Percentiles rank a stretch among this genome's conserved stretches.
Conservation (phyloP, 345 rosid species). For the Citrus maxima region DNA sequence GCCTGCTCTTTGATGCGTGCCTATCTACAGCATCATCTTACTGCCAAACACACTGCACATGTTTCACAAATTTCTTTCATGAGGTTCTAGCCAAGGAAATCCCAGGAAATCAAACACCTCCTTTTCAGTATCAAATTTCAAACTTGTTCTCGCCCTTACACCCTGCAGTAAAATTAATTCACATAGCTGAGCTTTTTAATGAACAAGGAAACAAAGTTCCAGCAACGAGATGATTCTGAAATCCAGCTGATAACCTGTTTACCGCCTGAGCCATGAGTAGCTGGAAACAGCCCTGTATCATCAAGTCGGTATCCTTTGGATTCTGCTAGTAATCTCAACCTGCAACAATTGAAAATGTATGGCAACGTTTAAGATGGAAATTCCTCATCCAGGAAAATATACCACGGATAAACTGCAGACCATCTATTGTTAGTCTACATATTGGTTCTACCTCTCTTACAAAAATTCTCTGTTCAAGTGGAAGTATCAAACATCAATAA, state of each 20-base stretch:
- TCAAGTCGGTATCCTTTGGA: slow-evolving; percentile 87
- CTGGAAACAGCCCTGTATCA: slow-evolving; percentile 90
- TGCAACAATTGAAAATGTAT: slow-evolving; percentile 23
- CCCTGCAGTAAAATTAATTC: slow-evolving; percentile 48
- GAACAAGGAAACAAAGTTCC: neutral
- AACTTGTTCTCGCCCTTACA: slow-evolving; percentile 52
- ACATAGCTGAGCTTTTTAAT: neutral
- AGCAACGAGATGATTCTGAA: neutral
- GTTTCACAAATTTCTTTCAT: slow-evolving; percentile 68
- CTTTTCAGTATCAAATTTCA: slow-evolving; percentile 59
- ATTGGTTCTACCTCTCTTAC: neutral
- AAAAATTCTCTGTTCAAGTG: neutral
- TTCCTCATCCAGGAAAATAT: neutral
- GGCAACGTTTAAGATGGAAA: neutral
- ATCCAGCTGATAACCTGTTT: slow-evolving; percentile 50
- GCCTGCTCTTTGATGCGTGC: neutral
- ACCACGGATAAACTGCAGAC: neutral
- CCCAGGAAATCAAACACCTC: slow-evolving; percentile 87
- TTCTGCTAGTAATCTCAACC: slow-evolving; percentile 88
- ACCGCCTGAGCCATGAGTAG: slow-evolving; percentile 68
- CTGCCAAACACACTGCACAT: slow-evolving; percentile 10
- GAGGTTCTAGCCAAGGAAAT: slow-evolving; percentile 80
- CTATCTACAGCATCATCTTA: slow-evolving; percentile 1
- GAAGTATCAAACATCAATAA: neutral
- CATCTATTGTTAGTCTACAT: neutral